Evolutionary conservation across 2,329 filamentous ascomycete species (phyloP), one percentile per base, ranked within the genome.

Genomic region (Talaromyces sp.): DNA sequence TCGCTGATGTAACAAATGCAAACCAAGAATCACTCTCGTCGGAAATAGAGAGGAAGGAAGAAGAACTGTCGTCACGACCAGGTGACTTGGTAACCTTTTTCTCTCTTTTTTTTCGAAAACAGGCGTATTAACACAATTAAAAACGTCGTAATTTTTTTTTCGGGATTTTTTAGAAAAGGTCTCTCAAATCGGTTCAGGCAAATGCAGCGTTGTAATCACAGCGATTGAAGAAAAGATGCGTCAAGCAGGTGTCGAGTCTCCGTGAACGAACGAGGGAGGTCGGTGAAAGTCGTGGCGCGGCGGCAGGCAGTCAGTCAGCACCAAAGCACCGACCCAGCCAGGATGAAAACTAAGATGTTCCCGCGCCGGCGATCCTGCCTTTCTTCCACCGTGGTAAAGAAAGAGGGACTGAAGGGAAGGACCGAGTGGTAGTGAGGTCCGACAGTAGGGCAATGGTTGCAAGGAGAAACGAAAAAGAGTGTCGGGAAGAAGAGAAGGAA

Each of bases 211-310:
- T 6, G 14, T 10, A 52, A 52, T 27, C 14, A 52, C 19, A 52
- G 49, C 26, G 49, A 52, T 29, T 52, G 55, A 35, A 49, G 52
- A 27, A 38, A 24, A 56, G 32, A 49, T 26, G 55, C 32, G 52
- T 55, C 52, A 31, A 38, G 63, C 63, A 49, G 63, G 24, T 58
- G 63, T 55, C 31, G 58, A 58, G 69, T 69, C 67, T 69, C 67
- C 64, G 66, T 62, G 67, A 70, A 69, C 68, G 68, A 70, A 62
- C 63, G 68, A 68, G 66, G 63, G 67, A 67, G 64, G 62, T 38
- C 58, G 63, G 51, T 51, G 53, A 58, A 64, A 64, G 68, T 70
- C 68, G 68, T 66, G 49, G 8, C 14, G 14, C 27, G 49, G 24
- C 49, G 49, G 19, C 49, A 52, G 49, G 49, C 49, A 29, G 26